Evolutionary conservation across 23 red algal genomes (phyloP).

Genomic region (Gracilaria caudata): DNA sequence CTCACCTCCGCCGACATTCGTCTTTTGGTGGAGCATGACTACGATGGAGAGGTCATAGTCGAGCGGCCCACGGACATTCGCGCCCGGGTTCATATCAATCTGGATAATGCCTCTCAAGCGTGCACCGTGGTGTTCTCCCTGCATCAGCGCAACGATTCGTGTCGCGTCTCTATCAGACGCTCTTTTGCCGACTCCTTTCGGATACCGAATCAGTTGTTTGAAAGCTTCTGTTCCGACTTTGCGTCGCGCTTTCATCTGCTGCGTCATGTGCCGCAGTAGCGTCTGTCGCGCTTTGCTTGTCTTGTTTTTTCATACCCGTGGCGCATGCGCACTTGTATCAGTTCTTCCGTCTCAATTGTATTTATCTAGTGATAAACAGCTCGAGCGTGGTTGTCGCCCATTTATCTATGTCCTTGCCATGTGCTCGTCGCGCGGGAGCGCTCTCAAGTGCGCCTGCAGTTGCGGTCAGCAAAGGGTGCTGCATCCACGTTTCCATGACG

Average conservation of each 20-base stretch:
- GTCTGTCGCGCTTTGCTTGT: not conserved
- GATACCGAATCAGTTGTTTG: slow-evolving; percentile 33
- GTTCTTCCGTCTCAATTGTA: not conserved
- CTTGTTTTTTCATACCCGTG: slow-evolving; percentile 2
- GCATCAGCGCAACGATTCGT: slow-evolving; percentile 16
- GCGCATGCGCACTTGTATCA: not conserved
- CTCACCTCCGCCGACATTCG: slow-evolving; percentile 36
- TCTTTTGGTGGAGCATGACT: slow-evolving; percentile 13
- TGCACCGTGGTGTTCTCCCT: slow-evolving; percentile 39
- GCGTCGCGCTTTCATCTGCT: slow-evolving; percentile 14
- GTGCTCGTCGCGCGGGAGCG: too few relatives aligned
- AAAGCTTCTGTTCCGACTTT: slow-evolving; percentile 26
- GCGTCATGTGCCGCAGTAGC: slow-evolving; percentile 13
- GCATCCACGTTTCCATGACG: too few relatives aligned
- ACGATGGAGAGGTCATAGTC: slow-evolving; percentile 23
- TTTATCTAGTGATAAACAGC: not conserved
- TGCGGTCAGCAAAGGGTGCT: too few relatives aligned
- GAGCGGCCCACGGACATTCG: slow-evolving; percentile 20
- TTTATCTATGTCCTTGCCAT: not conserved
- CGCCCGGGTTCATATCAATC: not conserved
- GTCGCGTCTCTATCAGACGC: slow-evolving; percentile 5
- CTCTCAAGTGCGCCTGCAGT: too few relatives aligned
- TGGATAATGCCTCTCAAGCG: not conserved
- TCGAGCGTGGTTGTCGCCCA: not conserved
- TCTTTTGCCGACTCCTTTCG: slow-evolving; percentile 58